Percentiles rank a stretch among this genome's conserved stretches.
phyloP scores from a whole-genome alignment of 176 grass and related monocot species.

The Zizania latifolia region DNA sequence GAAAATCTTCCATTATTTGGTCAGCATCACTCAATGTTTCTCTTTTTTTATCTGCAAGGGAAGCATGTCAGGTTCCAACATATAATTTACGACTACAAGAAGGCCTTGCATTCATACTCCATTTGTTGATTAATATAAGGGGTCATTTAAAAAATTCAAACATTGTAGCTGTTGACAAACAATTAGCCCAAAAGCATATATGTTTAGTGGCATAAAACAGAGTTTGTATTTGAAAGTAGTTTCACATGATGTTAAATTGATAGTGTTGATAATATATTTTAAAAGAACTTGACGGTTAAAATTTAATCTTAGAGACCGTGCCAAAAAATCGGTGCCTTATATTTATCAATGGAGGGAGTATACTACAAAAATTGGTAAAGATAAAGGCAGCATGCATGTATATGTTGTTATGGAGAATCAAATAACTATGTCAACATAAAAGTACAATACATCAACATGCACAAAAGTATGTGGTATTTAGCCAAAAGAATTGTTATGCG shows the following conservation, averaged over 20 bases:
- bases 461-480: background rate
- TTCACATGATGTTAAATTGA: too few species aligned
- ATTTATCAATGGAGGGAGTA: background rate
- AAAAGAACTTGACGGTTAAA: background rate
- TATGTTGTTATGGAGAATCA: background rate
- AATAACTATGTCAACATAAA: background rate
- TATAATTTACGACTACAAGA: background rate
- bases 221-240: too few species aligned
- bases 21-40: background rate
- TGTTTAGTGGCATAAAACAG: background rate
- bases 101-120: background rate
- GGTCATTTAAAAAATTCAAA: too few species aligned
- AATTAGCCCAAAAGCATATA: too few species aligned
- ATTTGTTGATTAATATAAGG: constrained; percentile 5
- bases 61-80: constrained; percentile 14
- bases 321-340: too few species aligned
- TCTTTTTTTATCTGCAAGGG: constrained; percentile 1
- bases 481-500: background rate
- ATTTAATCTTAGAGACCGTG: background rate
- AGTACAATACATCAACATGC: background rate
- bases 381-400: background rate
- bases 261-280: background rate
- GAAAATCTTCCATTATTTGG: constrained; percentile 34
- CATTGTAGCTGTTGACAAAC: too few species aligned
- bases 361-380: background rate